phyloP scores from a whole-genome alignment of 139 green algal species.

The Tetratostichococcus sp. region DNA sequence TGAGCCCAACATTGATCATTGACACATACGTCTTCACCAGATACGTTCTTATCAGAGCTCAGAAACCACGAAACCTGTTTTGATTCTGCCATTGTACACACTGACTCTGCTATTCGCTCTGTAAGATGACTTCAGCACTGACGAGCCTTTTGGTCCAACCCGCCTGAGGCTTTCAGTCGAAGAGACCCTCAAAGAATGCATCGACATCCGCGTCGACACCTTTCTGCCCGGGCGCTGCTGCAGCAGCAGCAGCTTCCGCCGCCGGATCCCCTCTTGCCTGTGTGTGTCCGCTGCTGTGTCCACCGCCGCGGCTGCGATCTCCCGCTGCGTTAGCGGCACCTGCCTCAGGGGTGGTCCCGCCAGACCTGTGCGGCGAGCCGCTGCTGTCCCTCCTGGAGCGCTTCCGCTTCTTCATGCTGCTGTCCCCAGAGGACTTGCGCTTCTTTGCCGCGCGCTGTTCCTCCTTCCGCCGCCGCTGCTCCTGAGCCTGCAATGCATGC shows the following conservation, averaged over 20 bases:
- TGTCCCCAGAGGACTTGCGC: background rate
- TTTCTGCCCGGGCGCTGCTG: background rate
- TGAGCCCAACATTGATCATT: too few relatives aligned
- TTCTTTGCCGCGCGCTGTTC: background rate
- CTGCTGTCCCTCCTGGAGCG: background rate
- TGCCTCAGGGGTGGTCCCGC: background rate
- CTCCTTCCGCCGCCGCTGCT: conserved; percentile 2
- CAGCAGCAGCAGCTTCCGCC: background rate
- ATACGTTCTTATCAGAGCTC: too few relatives aligned
- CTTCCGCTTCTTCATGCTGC: background rate
- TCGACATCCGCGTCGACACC: background rate
- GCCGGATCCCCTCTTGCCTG: too few relatives aligned
- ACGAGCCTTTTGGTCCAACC: too few relatives aligned
- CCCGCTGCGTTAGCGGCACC: background rate
- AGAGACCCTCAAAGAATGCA: background rate
- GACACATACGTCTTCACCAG: too few relatives aligned
- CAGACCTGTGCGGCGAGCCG: background rate
- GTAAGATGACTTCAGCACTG: too few relatives aligned
- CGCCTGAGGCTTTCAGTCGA: too few relatives aligned
- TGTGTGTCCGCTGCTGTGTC: too few relatives aligned
- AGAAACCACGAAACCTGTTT: too few relatives aligned
- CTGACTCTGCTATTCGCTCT: too few relatives aligned
- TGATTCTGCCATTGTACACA: too few relatives aligned
- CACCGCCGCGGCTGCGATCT: too few relatives aligned
- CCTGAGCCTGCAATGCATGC: background rate